Percentiles rank a stretch among this genome's conserved stretches.
Conservation (phyloP, 371 early-diverging fungal genomes). For the Mortierella sp. region DNA sequence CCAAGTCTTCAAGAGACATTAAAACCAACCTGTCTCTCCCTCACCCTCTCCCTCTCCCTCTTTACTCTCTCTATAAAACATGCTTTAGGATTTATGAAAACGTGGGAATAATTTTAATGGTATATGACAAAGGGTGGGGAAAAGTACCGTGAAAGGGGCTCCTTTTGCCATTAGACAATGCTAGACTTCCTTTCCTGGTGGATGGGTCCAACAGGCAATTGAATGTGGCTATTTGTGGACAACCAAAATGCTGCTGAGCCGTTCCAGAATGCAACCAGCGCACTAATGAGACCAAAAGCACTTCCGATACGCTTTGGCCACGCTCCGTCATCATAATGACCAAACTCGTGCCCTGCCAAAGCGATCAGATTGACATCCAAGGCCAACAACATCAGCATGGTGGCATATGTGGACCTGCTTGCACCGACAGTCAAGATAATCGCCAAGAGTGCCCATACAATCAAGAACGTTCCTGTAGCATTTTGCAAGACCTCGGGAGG, state of each 20-base stretch:
- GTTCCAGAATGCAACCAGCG: constrained; percentile 48
- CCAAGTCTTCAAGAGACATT: no score
- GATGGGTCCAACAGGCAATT: constrained; percentile 39
- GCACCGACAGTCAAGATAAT: constrained; percentile 49
- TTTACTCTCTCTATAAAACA: no score
- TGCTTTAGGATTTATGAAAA: no score
- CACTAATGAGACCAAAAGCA: constrained; percentile 38
- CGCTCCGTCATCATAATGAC: constrained; percentile 11
- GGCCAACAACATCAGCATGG: constrained; percentile 37
- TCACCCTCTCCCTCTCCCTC: not conserved
- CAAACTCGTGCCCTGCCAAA: constrained; percentile 32
- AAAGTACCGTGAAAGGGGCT: not conserved
- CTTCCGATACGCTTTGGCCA: constrained; percentile 23
- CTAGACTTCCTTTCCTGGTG: constrained; percentile 2
- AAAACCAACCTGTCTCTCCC: no score
- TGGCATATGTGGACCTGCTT: constrained; percentile 36
- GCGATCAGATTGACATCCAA: constrained; percentile 42
- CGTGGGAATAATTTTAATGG: not conserved
- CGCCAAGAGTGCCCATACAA: constrained; percentile 55
- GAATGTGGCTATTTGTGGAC: constrained; percentile 42
- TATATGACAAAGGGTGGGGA: not conserved
- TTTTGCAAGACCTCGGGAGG: constrained; percentile 25
- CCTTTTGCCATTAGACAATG: constrained; percentile 1
- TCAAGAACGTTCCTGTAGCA: constrained; percentile 43
- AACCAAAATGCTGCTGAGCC: constrained; percentile 52